Base-by-base conservation (phyloP, 495 filamentous ascomycete species). In the Lasiosphaeria ovina region DNA sequence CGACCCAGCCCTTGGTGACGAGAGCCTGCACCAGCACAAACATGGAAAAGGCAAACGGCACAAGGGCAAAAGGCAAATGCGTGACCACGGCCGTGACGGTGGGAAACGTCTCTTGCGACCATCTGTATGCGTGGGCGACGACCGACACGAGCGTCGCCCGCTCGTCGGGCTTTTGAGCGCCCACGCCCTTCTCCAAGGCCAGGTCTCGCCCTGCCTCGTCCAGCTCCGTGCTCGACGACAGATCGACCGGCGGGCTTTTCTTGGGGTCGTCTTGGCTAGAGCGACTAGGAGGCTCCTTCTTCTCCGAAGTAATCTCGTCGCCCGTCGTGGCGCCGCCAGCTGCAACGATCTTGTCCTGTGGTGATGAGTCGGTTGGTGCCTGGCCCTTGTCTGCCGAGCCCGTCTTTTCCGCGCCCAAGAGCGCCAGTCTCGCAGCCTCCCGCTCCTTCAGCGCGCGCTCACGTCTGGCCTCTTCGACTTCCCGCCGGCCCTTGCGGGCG, bases 1-100 rank as follows among this genome's bases (percentile, higher is more conserved):
- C 76, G 0, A 89, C 83, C 86, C 86, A 88, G 14, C 86, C 85
- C 57, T 86, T 87, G 6, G 83, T 85, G 8, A 85, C 84, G 32
- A 89, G 72, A 1, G 79, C 85, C 63, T 89, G 85, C 1, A 88
- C 85, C 6, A 89, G 79, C 35, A 89, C 77, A 60, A 89, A 89
- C 85, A 89, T 88, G 58, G 78, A 71, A 52, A 89, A 79, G 1
- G 85, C 81, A 63, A 89, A 89, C 4, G 86, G 86, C 0, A 89
- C 74, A 2, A 88, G 77, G 0, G 84, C 79, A 42, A 83, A 83
- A 3, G 86, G 86, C 34, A 89, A 72, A 65, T 86, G 84, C 3
- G 76, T 66, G 4, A 84, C 60, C 0, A 89, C 85, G 0, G 84
- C 80, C 0, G 82, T 83, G 33, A 79, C 79, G 0, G 85, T 89